phyloP scores from a whole-genome alignment of 1,284 basidiomycete genomes.

The Puccinia horiana region DNA sequence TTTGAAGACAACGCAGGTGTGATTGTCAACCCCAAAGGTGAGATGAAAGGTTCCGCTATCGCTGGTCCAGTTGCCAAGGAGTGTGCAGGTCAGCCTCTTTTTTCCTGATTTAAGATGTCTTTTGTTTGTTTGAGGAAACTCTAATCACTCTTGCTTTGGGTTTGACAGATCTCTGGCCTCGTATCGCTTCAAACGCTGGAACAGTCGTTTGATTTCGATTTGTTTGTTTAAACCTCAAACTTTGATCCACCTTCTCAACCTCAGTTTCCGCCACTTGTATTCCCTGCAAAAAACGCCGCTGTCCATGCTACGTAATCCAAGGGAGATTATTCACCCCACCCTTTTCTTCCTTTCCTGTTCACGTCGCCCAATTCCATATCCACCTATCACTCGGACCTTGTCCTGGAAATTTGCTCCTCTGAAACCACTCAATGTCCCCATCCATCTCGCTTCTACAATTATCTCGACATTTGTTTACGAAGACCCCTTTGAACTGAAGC shows the following conservation, averaged over 20 bases:
- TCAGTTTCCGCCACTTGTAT: neutral
- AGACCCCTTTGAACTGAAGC: no score
- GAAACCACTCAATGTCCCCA: no score
- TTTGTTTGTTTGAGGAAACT: neutral
- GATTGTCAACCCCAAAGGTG: slow-evolving; percentile 95
- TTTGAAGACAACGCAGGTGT: slow-evolving; percentile 99
- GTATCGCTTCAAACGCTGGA: slow-evolving; percentile 94
- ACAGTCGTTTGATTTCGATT: slow-evolving; percentile 74
- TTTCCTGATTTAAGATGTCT: neutral
- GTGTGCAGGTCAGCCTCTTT: slow-evolving; percentile 69
- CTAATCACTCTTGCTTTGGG: slow-evolving; percentile 56
- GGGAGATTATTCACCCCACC: neutral
- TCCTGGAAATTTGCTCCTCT: no score
- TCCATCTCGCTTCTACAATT: no score
- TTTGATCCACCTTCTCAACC: neutral
- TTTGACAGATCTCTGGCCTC: slow-evolving; percentile 93
- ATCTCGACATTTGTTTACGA: no score
- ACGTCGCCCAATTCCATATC: neutral
- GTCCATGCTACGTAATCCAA: neutral
- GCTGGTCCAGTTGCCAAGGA: slow-evolving; percentile 96
- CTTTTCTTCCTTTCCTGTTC: neutral
- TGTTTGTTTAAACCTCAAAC: neutral
- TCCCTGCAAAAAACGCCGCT: neutral
- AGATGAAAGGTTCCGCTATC: slow-evolving; percentile 99
- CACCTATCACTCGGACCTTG: no score